phyloP scores from a whole-genome alignment of 1,284 basidiomycete species.

The Wolfiporia cocos region DNA sequence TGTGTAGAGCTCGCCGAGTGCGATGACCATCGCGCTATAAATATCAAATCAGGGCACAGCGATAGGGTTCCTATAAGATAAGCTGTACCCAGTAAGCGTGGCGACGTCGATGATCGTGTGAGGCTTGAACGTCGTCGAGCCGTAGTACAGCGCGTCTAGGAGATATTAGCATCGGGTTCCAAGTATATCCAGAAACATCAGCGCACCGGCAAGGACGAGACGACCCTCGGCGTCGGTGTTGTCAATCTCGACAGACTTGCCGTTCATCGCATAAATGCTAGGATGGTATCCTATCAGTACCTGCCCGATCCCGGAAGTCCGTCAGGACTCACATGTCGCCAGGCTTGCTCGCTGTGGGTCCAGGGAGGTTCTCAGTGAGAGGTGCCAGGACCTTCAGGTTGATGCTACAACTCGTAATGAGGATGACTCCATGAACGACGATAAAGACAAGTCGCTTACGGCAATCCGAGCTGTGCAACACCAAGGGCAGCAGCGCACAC shows the following conservation, averaged over 20 bases:
- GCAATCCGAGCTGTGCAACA: conserved; percentile 76
- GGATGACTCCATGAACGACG: not conserved
- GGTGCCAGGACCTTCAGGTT: conserved; percentile 73
- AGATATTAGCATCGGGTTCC: not conserved
- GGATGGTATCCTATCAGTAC: too few species aligned
- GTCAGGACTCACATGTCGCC: conserved; percentile 68
- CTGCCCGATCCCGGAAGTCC: too few species aligned
- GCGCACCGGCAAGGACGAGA: conserved; percentile 63
- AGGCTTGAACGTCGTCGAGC: conserved; percentile 73
- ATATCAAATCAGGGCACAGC: too few species aligned
- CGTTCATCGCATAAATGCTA: conserved; percentile 85
- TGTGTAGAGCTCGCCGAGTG: conserved; percentile 70
- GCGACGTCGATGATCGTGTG: conserved; percentile 84
- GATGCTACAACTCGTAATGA: conserved; percentile 41
- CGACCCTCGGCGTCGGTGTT: conserved; percentile 90
- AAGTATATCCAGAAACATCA: not conserved
- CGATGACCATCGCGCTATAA: conserved; percentile 56
- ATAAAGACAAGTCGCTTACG: conserved; percentile 36
- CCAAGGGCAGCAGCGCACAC: conserved; percentile 71
- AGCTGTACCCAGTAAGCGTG: conserved; percentile 68
- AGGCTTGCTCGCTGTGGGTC: conserved; percentile 82
- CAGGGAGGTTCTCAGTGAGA: conserved; percentile 85
- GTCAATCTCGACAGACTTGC: conserved; percentile 83
- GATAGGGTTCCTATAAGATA: too few species aligned
- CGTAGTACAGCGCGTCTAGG: conserved; percentile 80